Conservation (phyloP, 345 rosid species). For the Acer negundo region DNA sequence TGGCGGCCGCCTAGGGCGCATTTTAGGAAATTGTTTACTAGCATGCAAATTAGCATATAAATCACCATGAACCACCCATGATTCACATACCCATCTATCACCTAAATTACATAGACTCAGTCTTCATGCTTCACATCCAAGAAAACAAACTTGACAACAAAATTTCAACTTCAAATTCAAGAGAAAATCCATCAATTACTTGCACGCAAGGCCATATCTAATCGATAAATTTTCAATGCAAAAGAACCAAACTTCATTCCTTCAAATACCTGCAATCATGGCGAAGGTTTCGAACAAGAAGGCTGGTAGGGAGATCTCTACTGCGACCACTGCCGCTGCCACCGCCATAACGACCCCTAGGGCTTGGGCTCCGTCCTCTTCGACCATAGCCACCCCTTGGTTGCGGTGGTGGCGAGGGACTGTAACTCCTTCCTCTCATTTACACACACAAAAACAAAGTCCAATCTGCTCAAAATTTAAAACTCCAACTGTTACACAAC, state of each 20-base stretch:
- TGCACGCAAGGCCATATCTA: not conserved
- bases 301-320: constrained; percentile 95
- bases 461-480: constrained; percentile 3
- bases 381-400: constrained; percentile 71
- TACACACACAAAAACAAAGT: not conserved
- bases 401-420: constrained; percentile 67
- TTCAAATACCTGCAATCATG: constrained; percentile 85
- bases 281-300: constrained; percentile 95
- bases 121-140: not conserved
- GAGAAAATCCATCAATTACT: not conserved
- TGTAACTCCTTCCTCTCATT: constrained; percentile 96
- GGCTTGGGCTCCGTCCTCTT: constrained; percentile 84
- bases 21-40: not conserved
- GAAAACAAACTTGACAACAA: not conserved
- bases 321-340: constrained; percentile 53
- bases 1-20: too few relatives aligned
- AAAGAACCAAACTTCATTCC: not conserved
- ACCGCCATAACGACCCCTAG: constrained; percentile 65
- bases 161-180: not conserved
- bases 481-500: not conserved
- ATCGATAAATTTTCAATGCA: not conserved
- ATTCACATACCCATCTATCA: not conserved
- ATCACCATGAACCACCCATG: not conserved
- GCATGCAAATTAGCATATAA: not conserved
- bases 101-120: not conserved